A percentile compares a stretch with the other conserved stretches of the same genome.
phyloP scores from a whole-genome alignment of 345 rosid genomes.

The Trapa bicornis region DNA sequence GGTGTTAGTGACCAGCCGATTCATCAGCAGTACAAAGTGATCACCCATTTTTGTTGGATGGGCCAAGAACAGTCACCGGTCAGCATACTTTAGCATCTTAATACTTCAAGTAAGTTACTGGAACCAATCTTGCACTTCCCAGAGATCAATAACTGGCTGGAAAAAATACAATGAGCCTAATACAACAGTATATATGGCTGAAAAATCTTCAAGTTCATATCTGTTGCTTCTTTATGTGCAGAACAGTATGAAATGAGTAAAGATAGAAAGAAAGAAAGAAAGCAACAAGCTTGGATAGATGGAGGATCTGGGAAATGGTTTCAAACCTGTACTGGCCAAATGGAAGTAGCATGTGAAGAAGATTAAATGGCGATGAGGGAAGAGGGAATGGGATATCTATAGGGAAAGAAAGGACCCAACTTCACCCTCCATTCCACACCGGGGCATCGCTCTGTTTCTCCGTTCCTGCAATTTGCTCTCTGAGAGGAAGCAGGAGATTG shows the following conservation, averaged over 20 bases:
- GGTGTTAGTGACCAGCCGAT: constrained; percentile 38
- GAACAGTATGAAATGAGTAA: not conserved
- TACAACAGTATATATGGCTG: no score
- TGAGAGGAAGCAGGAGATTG: no score
- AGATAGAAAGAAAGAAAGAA: not conserved
- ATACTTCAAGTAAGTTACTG: not conserved
- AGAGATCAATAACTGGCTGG: not conserved
- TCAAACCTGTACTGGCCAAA: not conserved
- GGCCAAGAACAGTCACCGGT: constrained; percentile 1
- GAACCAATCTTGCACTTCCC: not conserved
- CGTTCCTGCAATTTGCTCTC: not conserved
- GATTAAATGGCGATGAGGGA: not conserved
- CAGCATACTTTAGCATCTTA: not conserved
- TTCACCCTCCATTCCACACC: not conserved
- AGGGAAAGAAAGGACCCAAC: constrained; percentile 14
- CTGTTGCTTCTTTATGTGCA: no score
- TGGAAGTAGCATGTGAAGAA: not conserved
- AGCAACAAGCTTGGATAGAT: no score
- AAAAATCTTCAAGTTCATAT: no score
- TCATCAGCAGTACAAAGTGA: constrained; percentile 55
- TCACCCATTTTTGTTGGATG: constrained; percentile 47
- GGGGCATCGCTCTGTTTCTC: not conserved
- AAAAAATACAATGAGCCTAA: no score
- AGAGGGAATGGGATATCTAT: constrained; percentile 20
- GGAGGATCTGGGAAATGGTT: no score